Conservation (phyloP, 148 eudicot genomes). For the Rhododendron molle region DNA sequence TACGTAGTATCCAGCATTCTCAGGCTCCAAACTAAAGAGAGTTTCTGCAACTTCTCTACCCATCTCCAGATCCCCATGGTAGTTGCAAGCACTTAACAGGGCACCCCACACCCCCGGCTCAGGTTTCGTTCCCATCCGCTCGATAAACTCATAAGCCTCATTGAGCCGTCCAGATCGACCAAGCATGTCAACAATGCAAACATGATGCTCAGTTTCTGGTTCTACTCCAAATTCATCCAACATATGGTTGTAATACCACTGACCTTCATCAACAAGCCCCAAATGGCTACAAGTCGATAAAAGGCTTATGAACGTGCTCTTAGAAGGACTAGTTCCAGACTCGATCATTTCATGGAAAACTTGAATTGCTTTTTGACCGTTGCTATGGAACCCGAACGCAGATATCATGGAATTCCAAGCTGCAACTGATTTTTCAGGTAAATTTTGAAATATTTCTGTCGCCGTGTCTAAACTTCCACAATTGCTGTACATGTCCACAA, state of each 20-base stretch:
- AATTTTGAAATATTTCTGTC: conserved; percentile 21
- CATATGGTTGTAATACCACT: conserved; percentile 30
- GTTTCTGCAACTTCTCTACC: conserved; percentile 41
- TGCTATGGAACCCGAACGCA: conserved; percentile 41
- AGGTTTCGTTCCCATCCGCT: conserved; percentile 7
- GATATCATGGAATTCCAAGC: conserved; percentile 52
- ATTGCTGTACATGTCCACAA: conserved; percentile 43
- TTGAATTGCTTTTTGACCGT: conserved; percentile 27
- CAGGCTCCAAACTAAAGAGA: conserved; percentile 36
- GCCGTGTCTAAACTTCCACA: conserved; percentile 38
- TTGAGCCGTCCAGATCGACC: conserved; percentile 35
- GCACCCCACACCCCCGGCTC: conserved; percentile 51
- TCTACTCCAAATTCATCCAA: conserved; percentile 22
- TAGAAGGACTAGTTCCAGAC: conserved; percentile 31
- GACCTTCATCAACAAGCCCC: conserved; percentile 37
- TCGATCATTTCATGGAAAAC: conserved; percentile 31
- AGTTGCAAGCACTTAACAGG: conserved; percentile 39
- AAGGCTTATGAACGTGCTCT: conserved; percentile 38
- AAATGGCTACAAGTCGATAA: conserved; percentile 39
- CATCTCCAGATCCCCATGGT: conserved; percentile 43
- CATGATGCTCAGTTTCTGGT: conserved; percentile 35
- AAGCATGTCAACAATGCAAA: conserved; percentile 40
- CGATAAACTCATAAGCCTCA: conserved; percentile 39
- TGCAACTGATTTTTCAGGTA: conserved; percentile 24
- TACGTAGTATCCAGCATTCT: conserved; percentile 36